These are phyloP conservation scores for Inga laurina DNA, from an alignment of 306 rosid genomes.

Conservation along the genomic window DNA sequence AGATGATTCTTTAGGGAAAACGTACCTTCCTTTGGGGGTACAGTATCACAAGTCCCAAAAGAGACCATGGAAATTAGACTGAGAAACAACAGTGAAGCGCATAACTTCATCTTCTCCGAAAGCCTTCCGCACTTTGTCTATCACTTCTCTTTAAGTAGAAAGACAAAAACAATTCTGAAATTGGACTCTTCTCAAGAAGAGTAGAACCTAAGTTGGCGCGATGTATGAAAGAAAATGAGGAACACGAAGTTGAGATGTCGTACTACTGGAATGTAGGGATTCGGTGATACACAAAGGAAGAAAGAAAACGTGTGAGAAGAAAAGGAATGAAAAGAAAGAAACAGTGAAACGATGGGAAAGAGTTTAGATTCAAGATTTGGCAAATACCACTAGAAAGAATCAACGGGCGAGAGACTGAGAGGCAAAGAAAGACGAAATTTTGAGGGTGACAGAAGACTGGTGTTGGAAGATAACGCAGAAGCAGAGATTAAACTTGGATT, in stretches of 20 bases:
- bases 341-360: not conserved
- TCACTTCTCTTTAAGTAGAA: constrained; percentile 14
- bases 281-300: not conserved
- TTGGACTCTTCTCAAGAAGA: constrained; percentile 37
- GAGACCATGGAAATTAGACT: constrained; percentile 48
- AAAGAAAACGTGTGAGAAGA: not conserved
- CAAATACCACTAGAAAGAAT: constrained; percentile 41
- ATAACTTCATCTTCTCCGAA: constrained; percentile 53
- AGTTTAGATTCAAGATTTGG: constrained; percentile 47
- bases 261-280: constrained; percentile 31
- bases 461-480: constrained; percentile 29
- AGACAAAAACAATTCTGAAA: constrained; percentile 45
- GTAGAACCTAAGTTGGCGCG: not conserved
- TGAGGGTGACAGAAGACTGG: constrained; percentile 34
- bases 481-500: constrained; percentile 54
- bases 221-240: not conserved
- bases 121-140: not conserved
- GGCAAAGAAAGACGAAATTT: constrained; percentile 33
- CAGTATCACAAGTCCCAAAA: constrained; percentile 49
- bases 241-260: constrained; percentile 17
- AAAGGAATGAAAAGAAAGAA: constrained; percentile 29
- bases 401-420: constrained; percentile 26
- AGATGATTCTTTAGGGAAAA: constrained; percentile 13
- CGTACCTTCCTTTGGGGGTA: constrained; percentile 71
- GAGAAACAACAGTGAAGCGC: constrained; percentile 52